Percentiles rank a stretch among this genome's conserved stretches.
phyloP scores from a whole-genome alignment of 176 grass and related monocot species.

The Carex littledalei region DNA sequence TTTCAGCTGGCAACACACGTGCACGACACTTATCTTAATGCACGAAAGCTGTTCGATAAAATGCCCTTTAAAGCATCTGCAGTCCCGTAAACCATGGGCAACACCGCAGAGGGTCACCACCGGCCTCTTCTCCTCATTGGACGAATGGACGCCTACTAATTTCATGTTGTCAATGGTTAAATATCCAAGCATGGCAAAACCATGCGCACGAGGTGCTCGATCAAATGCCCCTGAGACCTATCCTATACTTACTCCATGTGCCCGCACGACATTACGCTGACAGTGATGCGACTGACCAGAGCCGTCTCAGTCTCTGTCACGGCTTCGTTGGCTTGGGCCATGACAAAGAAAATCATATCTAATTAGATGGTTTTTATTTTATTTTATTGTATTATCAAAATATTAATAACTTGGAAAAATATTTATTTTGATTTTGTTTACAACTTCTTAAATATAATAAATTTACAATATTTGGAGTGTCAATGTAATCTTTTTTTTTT shows the following conservation, averaged over 20 bases:
- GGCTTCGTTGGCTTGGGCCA: not conserved
- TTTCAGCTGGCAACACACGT: not conserved
- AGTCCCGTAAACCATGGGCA: not conserved
- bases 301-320: not conserved
- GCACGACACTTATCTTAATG: not conserved
- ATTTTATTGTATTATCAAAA: too few relatives aligned
- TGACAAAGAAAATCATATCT: too few relatives aligned
- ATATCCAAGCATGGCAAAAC: not conserved
- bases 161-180: not conserved
- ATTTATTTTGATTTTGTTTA: too few relatives aligned
- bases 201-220: conserved; percentile 12
- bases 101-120: not conserved
- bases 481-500: too few relatives aligned
- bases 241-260: not conserved
- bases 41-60: not conserved
- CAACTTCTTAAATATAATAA: too few relatives aligned
- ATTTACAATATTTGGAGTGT: too few relatives aligned
- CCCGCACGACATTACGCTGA: not conserved
- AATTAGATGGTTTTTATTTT: too few relatives aligned
- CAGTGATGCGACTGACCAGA: not conserved
- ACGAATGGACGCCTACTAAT: not conserved
- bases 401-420: too few relatives aligned
- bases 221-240: not conserved
- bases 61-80: not conserved
- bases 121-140: too few relatives aligned